Conservation (phyloP, 2,329 filamentous ascomycete genomes). For the Fusarium odoratissimum region DNA sequence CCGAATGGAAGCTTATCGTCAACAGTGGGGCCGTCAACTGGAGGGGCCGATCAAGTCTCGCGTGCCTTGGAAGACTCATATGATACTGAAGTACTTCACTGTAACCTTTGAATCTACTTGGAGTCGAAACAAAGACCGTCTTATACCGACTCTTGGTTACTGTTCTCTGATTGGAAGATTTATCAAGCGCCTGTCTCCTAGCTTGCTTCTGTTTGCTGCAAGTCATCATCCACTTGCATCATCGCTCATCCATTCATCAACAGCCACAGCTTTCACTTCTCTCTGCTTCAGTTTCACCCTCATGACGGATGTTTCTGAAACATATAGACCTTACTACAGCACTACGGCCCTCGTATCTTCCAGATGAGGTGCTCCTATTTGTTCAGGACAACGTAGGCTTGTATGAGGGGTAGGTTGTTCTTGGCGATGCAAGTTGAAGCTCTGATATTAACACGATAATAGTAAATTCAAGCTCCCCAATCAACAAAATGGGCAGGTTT, state of each 20-base stretch:
- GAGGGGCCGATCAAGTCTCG: slow-evolving; percentile 27
- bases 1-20: slow-evolving; percentile 20
- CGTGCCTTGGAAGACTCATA: slow-evolving; percentile 23
- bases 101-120: background rate
- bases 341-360: slow-evolving; percentile 88
- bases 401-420: slow-evolving; percentile 85
- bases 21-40: slow-evolving; percentile 32
- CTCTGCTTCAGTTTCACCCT: slow-evolving; percentile 44
- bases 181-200: background rate
- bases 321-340: slow-evolving; percentile 95
- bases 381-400: slow-evolving; percentile 97
- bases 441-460: slow-evolving; percentile 27
- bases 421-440: background rate
- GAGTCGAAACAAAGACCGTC: slow-evolving; percentile 1
- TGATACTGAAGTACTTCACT: slow-evolving; percentile 11
- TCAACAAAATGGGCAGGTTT: slow-evolving; percentile 95
- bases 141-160: background rate
- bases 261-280: background rate
- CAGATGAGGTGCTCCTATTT: slow-evolving; percentile 94
- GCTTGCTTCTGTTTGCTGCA: slow-evolving; percentile 21
- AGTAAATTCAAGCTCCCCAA: slow-evolving; percentile 96
- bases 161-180: background rate
- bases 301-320: slow-evolving; percentile 95
- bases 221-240: slow-evolving; percentile 34
- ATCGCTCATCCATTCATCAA: slow-evolving; percentile 23